A percentile compares a stretch with the other conserved stretches of the same genome.
Conservation (phyloP, 1,284 basidiomycete genomes). For the Singerocomus inundabilis region DNA sequence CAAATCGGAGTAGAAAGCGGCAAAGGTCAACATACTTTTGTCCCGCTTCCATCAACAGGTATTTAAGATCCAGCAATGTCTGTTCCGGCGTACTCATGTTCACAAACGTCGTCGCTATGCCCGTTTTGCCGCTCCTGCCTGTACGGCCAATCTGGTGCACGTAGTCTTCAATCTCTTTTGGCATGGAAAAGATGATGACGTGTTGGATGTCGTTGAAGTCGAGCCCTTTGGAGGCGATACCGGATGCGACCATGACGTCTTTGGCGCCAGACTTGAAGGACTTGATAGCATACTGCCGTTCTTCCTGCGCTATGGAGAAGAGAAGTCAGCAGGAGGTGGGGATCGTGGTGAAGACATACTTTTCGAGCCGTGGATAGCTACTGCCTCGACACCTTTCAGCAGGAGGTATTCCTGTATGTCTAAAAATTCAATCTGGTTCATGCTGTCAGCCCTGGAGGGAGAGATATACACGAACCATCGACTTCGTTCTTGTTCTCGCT, state of each 20-base stretch:
- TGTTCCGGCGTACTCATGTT: constrained; percentile 97
- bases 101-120: constrained; percentile 99
- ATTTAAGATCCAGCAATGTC: constrained; percentile 95
- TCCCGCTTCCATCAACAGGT: constrained; percentile 94
- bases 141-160: constrained; percentile 99
- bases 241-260: constrained; percentile 99
- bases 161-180: constrained; percentile 98
- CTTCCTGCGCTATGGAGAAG: constrained; percentile 79
- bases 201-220: constrained; percentile 99
- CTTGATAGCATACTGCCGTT: constrained; percentile 97
- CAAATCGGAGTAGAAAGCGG: too few species aligned
- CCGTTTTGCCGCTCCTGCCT: constrained; percentile 95
- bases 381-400: constrained; percentile 96
- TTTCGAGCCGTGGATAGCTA: constrained; percentile 98
- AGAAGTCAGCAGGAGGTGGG: not conserved
- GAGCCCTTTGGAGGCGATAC: constrained; percentile 96
- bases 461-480: constrained; percentile 63
- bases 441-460: not conserved
- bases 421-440: constrained; percentile 29
- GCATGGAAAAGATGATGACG: constrained; percentile 98
- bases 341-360: constrained; percentile 47
- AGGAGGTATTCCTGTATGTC: constrained; percentile 98
- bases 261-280: constrained; percentile 96
- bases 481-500: constrained; percentile 99
- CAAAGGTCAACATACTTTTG: constrained; percentile 69